A percentile compares a stretch with the other conserved stretches of the same genome.
Evolutionary conservation across 169 alveolate genomes (phyloP).

Genomic region (Plasmodium gonderi): DNA sequence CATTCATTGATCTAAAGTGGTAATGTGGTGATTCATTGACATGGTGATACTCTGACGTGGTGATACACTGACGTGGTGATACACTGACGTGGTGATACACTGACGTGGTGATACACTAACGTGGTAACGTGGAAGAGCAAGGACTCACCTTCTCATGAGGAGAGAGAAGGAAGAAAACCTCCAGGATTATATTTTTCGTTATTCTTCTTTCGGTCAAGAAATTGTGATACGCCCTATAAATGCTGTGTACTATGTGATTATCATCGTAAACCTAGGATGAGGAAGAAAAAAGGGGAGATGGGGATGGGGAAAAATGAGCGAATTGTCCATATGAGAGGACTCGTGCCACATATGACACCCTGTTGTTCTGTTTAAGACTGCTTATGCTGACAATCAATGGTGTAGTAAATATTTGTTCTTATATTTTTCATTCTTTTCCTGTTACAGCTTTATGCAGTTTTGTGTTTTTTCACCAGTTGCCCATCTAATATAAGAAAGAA

Average conservation of each 20-base stretch:
- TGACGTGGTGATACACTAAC: background rate
- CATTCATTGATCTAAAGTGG: constrained; percentile 44
- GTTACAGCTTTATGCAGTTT: no score
- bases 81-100: background rate
- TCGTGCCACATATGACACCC: no score
- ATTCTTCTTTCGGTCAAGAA: constrained; percentile 23
- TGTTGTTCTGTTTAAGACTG: no score
- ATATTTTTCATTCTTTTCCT: no score
- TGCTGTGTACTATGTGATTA: constrained; percentile 47
- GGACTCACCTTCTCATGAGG: constrained; percentile 54
- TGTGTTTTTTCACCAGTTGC: constrained; percentile 11
- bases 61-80: no score
- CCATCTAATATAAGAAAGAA: constrained; percentile 60
- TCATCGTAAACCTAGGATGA: constrained; percentile 34
- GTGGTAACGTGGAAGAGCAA: background rate
- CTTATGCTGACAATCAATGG: no score
- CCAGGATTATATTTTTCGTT: constrained; percentile 45
- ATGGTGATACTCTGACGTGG: no score
- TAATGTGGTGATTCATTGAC: background rate
- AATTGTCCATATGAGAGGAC: no score
- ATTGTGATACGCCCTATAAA: constrained; percentile 48
- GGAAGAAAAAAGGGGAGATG: background rate
- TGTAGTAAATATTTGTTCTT: no score
- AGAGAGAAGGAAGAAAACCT: constrained; percentile 38
- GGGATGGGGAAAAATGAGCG: background rate